Evolutionary conservation across 306 rosid species (phyloP).

Genomic region (Medicago lupulina): DNA sequence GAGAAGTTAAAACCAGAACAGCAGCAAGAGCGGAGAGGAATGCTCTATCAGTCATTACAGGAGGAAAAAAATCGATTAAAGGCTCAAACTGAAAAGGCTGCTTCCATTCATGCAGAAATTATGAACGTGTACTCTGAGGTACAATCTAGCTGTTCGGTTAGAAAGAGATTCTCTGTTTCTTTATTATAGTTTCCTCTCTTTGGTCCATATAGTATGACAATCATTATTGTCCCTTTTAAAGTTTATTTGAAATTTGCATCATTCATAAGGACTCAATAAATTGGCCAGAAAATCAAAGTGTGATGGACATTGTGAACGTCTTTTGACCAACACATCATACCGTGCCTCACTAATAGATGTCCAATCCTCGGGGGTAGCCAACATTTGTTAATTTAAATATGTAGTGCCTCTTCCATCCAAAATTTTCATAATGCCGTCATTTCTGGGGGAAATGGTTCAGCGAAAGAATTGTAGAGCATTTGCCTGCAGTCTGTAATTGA

Average conservation of each 20-base stretch:
- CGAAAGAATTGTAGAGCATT: constrained; percentile 16
- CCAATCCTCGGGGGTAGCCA: constrained; percentile 24
- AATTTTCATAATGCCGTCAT: not conserved
- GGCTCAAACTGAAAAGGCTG: constrained; percentile 69
- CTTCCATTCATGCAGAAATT: constrained; percentile 67
- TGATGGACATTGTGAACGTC: constrained; percentile 9
- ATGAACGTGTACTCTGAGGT: constrained; percentile 76
- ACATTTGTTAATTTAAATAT: constrained; percentile 1
- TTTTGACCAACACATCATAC: constrained; percentile 5
- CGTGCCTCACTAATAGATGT: not conserved
- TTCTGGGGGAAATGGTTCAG: not conserved
- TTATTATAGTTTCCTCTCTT: constrained; percentile 37
- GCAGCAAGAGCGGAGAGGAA: constrained; percentile 83
- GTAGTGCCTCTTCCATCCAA: not conserved
- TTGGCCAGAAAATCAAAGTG: constrained; percentile 24
- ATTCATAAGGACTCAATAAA: constrained; percentile 22
- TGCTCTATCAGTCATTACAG: constrained; percentile 67
- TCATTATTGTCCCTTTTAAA: constrained; percentile 33
- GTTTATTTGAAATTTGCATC: constrained; percentile 37
- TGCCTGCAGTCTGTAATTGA: constrained; percentile 4
- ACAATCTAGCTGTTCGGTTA: constrained; percentile 35
- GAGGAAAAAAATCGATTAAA: constrained; percentile 80
- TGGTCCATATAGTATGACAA: constrained; percentile 16
- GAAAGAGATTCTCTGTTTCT: constrained; percentile 34
- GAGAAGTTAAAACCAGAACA: constrained; percentile 80